phyloP scores from a whole-genome alignment of 139 green algal genomes.

The Zygnema cylindricum region DNA sequence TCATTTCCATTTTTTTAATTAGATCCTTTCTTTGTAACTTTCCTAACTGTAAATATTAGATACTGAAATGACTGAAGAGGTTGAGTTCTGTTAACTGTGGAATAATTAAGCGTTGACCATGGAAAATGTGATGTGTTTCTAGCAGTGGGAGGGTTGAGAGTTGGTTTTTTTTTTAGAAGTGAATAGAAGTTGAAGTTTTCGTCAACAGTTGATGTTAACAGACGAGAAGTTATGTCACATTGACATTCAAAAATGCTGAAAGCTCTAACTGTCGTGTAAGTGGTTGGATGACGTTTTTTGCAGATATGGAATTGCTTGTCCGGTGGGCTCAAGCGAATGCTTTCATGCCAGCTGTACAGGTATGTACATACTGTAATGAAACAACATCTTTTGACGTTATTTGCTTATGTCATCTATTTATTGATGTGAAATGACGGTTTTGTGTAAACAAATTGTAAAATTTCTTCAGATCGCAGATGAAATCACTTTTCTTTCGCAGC shows the following conservation, averaged over 20 bases:
- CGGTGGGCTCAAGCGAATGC: conserved; percentile 74
- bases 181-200: too few relatives aligned
- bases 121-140: background rate
- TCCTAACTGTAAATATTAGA: too few relatives aligned
- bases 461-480: background rate
- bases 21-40: too few relatives aligned
- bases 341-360: conserved; percentile 76
- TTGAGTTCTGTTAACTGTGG: background rate
- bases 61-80: background rate
- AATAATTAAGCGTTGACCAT: background rate
- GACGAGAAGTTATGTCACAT: too few relatives aligned
- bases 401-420: background rate
- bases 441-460: background rate
- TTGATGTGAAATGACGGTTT: too few relatives aligned
- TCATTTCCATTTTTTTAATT: too few relatives aligned
- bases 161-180: too few relatives aligned
- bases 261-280: background rate
- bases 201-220: too few relatives aligned
- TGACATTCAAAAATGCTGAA: too few relatives aligned
- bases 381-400: background rate
- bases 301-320: conserved; percentile 72
- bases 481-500: too few relatives aligned
- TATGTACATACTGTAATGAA: background rate
- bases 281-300: conserved; percentile 14
- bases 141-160: too few relatives aligned